Base-by-base conservation (phyloP, 2,329 filamentous ascomycete genomes). In the Monosporascus sp. region DNA sequence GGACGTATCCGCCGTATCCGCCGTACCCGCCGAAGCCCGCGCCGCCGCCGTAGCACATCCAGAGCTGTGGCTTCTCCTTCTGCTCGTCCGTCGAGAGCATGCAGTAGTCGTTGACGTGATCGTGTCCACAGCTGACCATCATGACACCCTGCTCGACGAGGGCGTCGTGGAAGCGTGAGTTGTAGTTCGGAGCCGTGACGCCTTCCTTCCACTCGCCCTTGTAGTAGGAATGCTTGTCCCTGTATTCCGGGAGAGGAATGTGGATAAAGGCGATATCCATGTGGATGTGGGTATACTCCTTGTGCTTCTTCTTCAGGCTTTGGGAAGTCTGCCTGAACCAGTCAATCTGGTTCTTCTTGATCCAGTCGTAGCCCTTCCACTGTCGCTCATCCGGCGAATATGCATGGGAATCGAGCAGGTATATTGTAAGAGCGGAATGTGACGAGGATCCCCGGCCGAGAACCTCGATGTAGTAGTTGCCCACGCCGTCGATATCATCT, bases 1-100 rank as follows among this genome's bases (percentile, higher is more conserved):
- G 87, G 64, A 92, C 80, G 68, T 88, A 97, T 4, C 87, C 88
- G 43, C 86, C 86, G 68, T 97, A 97, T 6, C 93, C 92, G 20
- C 88, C 94, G 68, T 99, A 99, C 0, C 94, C 94, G 52, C 94
- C 94, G 63, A 99, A 96, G 1, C 94, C 94, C 27, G 86, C 84
- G 26, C 89, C 94, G 35, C 94, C 94, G 8, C 86, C 93, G 70
- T 97, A 97, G 76, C 94, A 99, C 92, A 99, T 96, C 94, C 94
- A 99, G 2, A 97, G 74, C 31, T 87, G 81, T 0, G 88, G 86
- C 48, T 79, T 78, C n/a, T 77, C 71, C 22, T 74, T 74, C 31
- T 76, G 70, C 41, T 80, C 72, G 50, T 80, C 71, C 3, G 75
- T 70, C 1, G 80, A 85, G 8, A 97, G 79, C 58, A 89, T 86